Evolutionary conservation across 305 asterid species (phyloP).

Genomic region (Solanum aculeatissimum): DNA sequence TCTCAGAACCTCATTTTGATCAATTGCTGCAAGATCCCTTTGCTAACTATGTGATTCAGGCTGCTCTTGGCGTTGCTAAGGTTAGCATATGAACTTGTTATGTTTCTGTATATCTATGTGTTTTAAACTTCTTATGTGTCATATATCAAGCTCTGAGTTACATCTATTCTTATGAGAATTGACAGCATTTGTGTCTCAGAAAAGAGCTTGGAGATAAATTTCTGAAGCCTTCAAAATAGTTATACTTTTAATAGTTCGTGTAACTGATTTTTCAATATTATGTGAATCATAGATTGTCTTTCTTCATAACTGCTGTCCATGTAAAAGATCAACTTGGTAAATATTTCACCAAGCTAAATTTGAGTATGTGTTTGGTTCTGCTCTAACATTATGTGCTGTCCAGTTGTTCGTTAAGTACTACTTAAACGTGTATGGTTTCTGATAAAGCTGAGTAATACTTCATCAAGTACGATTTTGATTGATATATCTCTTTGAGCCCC

Average conservation of each 20-base stretch:
- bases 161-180: background rate
- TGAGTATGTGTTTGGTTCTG: background rate
- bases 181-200: background rate
- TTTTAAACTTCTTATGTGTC: background rate
- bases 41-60: conserved; percentile 38
- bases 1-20: conserved; percentile 22
- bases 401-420: background rate
- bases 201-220: background rate
- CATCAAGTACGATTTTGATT: background rate
- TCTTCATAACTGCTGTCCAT: background rate
- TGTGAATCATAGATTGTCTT: background rate
- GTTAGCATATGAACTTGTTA: conserved; percentile 3
- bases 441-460: background rate
- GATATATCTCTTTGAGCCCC: background rate
- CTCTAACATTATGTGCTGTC: background rate
- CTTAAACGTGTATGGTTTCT: background rate
- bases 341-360: background rate
- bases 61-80: conserved; percentile 36
- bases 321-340: background rate
- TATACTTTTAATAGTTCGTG: no score
- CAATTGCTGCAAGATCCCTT: conserved; percentile 33
- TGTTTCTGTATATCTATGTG: background rate
- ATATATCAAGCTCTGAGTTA: background rate
- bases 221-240: background rate
- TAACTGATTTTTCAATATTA: background rate